Conservation (phyloP, 2,329 filamentous ascomycete species). For the Alternaria arborescens region DNA sequence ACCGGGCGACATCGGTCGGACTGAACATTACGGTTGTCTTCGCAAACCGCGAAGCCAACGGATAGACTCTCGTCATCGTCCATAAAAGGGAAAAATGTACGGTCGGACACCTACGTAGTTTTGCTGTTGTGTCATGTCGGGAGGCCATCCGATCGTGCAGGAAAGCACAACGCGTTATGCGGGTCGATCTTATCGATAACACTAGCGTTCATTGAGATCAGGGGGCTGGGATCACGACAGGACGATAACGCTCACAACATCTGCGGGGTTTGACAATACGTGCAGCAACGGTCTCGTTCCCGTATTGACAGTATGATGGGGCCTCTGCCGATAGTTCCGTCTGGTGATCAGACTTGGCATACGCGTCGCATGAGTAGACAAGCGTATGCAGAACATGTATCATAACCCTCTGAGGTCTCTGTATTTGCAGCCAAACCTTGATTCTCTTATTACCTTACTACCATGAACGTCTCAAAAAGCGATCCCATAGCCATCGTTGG, state of each 20-base stretch:
- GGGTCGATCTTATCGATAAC: background rate
- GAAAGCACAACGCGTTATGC: background rate
- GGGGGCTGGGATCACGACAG: background rate
- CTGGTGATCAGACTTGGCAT: background rate
- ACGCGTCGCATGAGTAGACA: background rate
- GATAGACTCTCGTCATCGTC: background rate
- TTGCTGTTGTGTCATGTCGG: background rate
- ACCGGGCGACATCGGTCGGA: background rate
- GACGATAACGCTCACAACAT: conserved; percentile 1
- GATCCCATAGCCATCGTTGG: conserved; percentile 41
- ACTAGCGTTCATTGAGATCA: background rate
- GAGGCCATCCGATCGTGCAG: conserved; percentile 1
- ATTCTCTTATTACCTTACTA: background rate
- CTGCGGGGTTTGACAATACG: background rate
- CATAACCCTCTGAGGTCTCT: background rate
- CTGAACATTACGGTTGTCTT: background rate
- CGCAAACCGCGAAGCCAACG: background rate
- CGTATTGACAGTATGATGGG: background rate
- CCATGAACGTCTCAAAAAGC: conserved; percentile 32
- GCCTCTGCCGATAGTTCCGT: background rate
- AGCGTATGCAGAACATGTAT: background rate
- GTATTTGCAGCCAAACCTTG: background rate
- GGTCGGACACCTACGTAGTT: background rate
- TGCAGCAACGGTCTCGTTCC: background rate
- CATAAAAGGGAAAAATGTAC: background rate